Percentiles rank a stretch among this genome's conserved stretches.
Evolutionary conservation across 2,329 filamentous ascomycete genomes (phyloP).

Genomic region (Botrytis paeoniae): DNA sequence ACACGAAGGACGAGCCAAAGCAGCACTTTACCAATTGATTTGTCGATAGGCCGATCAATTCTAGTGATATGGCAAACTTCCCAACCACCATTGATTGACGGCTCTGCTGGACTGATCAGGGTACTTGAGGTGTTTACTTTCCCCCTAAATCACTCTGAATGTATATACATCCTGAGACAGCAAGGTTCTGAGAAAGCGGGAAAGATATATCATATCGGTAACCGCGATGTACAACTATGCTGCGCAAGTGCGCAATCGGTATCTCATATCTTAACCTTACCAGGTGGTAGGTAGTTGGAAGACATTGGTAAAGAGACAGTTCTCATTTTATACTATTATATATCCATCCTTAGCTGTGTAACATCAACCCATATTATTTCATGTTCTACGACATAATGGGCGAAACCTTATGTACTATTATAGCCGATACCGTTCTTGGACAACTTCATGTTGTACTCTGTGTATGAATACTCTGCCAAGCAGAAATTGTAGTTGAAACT

Average conservation of each 20-base stretch:
- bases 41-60: background rate
- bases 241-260: background rate
- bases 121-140: background rate
- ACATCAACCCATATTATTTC: background rate
- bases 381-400: background rate
- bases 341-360: background rate
- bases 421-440: background rate
- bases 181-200: background rate
- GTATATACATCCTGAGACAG: background rate
- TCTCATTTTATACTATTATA: background rate
- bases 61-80: background rate
- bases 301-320: background rate
- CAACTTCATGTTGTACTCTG: background rate
- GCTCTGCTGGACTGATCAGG: background rate
- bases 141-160: background rate
- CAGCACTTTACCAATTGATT: background rate
- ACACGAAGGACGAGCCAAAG: background rate
- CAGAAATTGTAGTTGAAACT: background rate
- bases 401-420: background rate
- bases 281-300: background rate
- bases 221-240: background rate
- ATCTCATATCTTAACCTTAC: background rate
- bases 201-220: background rate
- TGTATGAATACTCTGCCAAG: background rate
- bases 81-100: background rate